A percentile compares a stretch with the other conserved stretches of the same genome.
phyloP scores from a whole-genome alignment of 371 early-diverging fungal genomes.

The Actinomucor elegans region DNA sequence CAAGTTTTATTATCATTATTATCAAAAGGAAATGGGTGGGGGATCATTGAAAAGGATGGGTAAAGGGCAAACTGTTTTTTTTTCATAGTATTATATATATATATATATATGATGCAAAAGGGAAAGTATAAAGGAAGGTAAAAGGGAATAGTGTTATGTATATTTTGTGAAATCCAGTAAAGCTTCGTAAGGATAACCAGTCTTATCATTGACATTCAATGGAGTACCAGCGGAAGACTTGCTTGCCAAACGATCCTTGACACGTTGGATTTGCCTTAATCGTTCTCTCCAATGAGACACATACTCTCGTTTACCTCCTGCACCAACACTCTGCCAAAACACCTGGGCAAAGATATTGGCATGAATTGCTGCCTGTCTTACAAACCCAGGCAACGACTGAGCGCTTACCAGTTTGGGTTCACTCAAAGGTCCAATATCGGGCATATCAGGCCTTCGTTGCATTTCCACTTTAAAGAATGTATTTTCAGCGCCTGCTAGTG shows the following conservation, averaged over 20 bases:
- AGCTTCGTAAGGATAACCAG: slow-evolving; percentile 43
- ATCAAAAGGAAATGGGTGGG: no score
- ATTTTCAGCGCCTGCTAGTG: slow-evolving; percentile 35
- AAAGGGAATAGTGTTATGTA: slow-evolving; percentile 30
- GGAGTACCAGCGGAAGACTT: slow-evolving; percentile 1
- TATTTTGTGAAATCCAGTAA: slow-evolving; percentile 65
- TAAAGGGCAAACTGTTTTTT: no score
- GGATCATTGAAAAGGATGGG: no score
- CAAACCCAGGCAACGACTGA: slow-evolving; percentile 74
- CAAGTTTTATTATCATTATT: no score
- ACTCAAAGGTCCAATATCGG: slow-evolving; percentile 78
- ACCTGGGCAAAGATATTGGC: slow-evolving; percentile 91
- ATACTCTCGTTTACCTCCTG: slow-evolving; percentile 59
- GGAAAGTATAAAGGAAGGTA: neutral
- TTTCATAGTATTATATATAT: no score
- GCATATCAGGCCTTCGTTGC: slow-evolving; percentile 79
- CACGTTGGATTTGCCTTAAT: slow-evolving; percentile 81
- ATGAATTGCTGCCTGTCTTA: slow-evolving; percentile 85
- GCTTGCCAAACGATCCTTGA: slow-evolving; percentile 54
- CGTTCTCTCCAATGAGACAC: slow-evolving; percentile 86
- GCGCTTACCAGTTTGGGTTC: slow-evolving; percentile 85
- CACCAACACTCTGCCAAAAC: slow-evolving; percentile 56
- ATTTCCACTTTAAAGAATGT: slow-evolving; percentile 66
- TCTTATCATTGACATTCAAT: slow-evolving; percentile 9
- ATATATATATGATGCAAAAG: no score